phyloP scores from a whole-genome alignment of 2,329 filamentous ascomycete genomes.

The Emericellopsis atlantica region DNA sequence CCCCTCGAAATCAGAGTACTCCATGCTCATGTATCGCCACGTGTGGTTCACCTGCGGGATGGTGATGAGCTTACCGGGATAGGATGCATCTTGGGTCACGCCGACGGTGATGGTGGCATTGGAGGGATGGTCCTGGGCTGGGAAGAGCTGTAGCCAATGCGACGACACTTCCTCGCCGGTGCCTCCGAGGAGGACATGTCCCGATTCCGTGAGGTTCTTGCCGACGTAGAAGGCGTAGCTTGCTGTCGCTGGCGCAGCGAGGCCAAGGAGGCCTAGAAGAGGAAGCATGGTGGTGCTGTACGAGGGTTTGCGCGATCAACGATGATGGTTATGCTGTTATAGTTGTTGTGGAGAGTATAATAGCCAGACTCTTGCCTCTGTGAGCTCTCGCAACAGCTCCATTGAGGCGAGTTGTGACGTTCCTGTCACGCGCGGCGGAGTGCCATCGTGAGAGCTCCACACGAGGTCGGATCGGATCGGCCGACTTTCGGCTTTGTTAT shows the following conservation, averaged over 20 bases:
- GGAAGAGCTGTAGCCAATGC: constrained; percentile 32
- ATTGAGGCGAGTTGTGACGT: no score
- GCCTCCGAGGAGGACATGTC: constrained; percentile 28
- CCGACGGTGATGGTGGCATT: constrained; percentile 28
- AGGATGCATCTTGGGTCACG: constrained; percentile 22
- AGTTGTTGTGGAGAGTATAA: no score
- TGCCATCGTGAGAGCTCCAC: no score
- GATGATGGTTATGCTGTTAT: no score
- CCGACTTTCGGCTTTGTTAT: no score
- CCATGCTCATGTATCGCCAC: constrained; percentile 14
- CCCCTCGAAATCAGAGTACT: constrained; percentile 23
- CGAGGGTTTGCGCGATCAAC: no score
- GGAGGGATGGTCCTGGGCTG: constrained; percentile 21
- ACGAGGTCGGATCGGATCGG: no score
- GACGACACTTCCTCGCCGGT: constrained; percentile 33
- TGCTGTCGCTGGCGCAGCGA: constrained; percentile 11
- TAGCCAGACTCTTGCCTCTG: no score
- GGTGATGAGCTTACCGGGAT: constrained; percentile 15
- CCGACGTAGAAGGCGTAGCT: constrained; percentile 36
- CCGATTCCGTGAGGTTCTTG: constrained; percentile 27
- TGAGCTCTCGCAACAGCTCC: no score
- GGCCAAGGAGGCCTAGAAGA: neutral
- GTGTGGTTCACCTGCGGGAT: constrained; percentile 13
- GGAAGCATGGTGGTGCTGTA: no score
- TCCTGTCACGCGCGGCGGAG: no score